Base-by-base conservation (phyloP, 83 land plant genomes). In the Thuja plicata region DNA sequence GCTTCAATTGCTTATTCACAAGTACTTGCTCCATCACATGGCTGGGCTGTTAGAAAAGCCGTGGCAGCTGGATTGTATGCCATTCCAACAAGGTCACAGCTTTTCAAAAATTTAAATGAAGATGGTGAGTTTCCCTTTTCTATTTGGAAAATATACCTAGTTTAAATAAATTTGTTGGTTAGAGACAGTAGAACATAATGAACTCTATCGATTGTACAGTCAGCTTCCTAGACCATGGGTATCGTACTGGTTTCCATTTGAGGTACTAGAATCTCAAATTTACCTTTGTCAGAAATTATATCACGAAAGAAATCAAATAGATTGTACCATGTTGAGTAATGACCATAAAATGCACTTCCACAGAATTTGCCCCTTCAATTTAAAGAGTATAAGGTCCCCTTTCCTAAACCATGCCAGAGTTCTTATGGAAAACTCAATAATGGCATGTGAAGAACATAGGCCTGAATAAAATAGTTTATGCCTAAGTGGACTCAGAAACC, bases 11-110 rank as follows among this genome's bases (percentile, higher is more conserved):
- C 98, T 9, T 97, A 96, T 92, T 93, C 94, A 13, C 92, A 93
- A 86, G 99, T 97, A 15, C 94, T 97, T 91, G 97, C 98, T 76
- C 94, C 96, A 12, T 91, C 95, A 76, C 99, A 97, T 92, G 92
- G 95, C 77, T 97, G 99, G 98, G 94, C 96, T 40, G 91, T 97
- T 66, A 91, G 99, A 66, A 97, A 95, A 89, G 95, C 97, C 76
- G 99, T 97, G 50, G 92, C 91, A 50, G 97, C 96, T 34, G 98
- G 99, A 82, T 93, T 96, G 97, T 97, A 96, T 93, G 87, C 94
- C 41, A 92, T 97, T 87, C 99, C 99, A 0, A 87, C 98, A 30
- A 95, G 88, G 79, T 84, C 94, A 66, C 98, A 96, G 77, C 92
- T 96, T 16, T 87, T 96, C 43, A 94, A 88, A 52, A 94, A 92